phyloP scores from a whole-genome alignment of 257 asterid species.

The Ballota nigra region DNA sequence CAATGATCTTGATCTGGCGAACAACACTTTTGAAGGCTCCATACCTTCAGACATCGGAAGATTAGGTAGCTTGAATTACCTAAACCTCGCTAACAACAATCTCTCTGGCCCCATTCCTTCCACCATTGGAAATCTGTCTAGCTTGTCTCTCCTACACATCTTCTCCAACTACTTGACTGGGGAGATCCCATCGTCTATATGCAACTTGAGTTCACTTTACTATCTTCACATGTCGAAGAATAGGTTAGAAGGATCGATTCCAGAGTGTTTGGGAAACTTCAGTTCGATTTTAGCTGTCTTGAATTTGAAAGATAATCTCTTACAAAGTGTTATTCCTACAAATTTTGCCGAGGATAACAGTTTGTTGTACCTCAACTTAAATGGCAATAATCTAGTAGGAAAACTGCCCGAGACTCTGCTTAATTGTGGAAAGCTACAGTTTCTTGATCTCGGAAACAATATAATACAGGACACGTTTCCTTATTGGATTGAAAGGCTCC shows the following conservation, averaged over 20 bases:
- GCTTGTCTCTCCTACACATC: not conserved
- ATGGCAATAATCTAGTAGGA: slow-evolving; percentile 7
- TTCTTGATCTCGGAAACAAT: slow-evolving; percentile 27
- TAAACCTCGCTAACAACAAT: not conserved
- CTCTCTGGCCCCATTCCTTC: slow-evolving; percentile 1
- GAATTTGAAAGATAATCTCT: slow-evolving; percentile 7
- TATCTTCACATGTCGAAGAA: slow-evolving; percentile 2
- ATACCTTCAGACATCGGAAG: slow-evolving; percentile 5
- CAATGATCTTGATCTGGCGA: not conserved
- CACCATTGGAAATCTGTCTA: not conserved
- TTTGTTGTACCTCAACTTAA: slow-evolving; percentile 18
- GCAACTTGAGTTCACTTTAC: not conserved
- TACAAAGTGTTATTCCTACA: not conserved
- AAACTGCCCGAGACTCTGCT: slow-evolving; percentile 9
- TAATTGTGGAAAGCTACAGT: slow-evolving; percentile 24
- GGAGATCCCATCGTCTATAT: slow-evolving; percentile 1
- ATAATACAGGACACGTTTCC: slow-evolving; percentile 28
- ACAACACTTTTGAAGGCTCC: slow-evolving; percentile 11
- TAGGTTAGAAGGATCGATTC: not conserved
- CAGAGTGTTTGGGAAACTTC: slow-evolving; percentile 18
- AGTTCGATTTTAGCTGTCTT: not conserved
- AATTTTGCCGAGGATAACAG: not conserved
- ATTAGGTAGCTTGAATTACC: not conserved
- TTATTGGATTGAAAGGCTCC: slow-evolving; percentile 27
- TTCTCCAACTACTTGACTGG: not conserved